Conservation (phyloP, 2,329 filamentous ascomycete species). For the Pestalotiopsis sp. region DNA sequence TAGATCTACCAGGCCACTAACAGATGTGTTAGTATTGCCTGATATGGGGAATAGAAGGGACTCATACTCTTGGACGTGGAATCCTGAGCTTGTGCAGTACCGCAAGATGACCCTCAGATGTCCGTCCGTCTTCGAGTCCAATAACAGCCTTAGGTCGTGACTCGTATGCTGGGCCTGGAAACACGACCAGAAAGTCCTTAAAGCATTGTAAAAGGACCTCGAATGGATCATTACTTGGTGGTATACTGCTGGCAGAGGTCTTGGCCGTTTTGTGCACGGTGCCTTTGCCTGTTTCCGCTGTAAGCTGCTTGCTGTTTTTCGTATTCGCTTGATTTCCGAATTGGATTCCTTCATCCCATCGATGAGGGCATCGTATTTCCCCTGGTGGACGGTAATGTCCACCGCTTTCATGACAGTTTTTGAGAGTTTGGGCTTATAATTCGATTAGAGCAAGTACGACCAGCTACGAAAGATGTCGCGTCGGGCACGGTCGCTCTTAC, state of each 20-base stretch:
- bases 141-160: slow-evolving; percentile 10
- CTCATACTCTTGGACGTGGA: background rate
- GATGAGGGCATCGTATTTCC: slow-evolving; percentile 13
- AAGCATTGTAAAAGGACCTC: slow-evolving; percentile 15
- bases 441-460: background rate
- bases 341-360: slow-evolving; percentile 16
- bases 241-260: background rate
- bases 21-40: no score
- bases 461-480: background rate
- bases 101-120: background rate
- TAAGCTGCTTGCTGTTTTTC: slow-evolving; percentile 17
- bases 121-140: background rate
- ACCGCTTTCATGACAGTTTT: background rate
- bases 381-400: background rate
- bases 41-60: no score
- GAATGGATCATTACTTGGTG: slow-evolving; percentile 11
- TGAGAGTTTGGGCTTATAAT: background rate
- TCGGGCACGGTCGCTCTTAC: background rate
- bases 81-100: background rate
- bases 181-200: slow-evolving; percentile 16
- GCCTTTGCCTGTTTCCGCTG: slow-evolving; percentile 2
- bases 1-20: background rate
- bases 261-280: background rate
- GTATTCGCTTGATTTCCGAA: slow-evolving; percentile 17
- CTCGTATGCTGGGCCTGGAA: slow-evolving; percentile 16